Conservation (phyloP, 441 rosid genomes). For the Pelargonium australe region DNA sequence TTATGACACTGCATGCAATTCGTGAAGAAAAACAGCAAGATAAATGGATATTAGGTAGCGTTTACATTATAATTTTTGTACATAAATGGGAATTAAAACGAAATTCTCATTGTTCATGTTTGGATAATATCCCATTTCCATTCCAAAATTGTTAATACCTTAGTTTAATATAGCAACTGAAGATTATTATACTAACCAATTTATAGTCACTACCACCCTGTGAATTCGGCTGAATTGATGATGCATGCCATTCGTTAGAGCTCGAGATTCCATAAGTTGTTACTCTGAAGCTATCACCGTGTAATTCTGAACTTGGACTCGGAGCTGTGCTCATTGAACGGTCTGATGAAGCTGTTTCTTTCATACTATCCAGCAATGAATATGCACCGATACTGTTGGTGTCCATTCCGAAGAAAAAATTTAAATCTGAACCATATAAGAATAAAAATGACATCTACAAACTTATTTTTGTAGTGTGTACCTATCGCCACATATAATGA, state of each 20-base stretch:
- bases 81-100: too few species aligned
- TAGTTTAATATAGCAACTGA: too few species aligned
- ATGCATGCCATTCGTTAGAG: slow-evolving; percentile 28
- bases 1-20: slow-evolving; percentile 18
- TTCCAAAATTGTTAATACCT: too few species aligned
- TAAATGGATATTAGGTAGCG: too few species aligned
- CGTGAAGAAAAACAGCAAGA: too few species aligned
- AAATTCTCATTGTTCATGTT: too few species aligned
- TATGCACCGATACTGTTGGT: slow-evolving; percentile 21
- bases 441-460: not conserved
- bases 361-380: slow-evolving; percentile 20
- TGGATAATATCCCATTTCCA: too few species aligned
- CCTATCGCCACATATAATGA: slow-evolving; percentile 31
- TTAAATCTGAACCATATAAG: slow-evolving; percentile 5
- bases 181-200: slow-evolving; percentile 20
- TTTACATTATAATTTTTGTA: too few species aligned
- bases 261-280: slow-evolving; percentile 27
- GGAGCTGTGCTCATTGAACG: slow-evolving; percentile 12
- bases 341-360: slow-evolving; percentile 16
- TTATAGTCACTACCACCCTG: slow-evolving; percentile 25
- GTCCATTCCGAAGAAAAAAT: slow-evolving; percentile 15
- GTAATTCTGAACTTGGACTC: slow-evolving; percentile 15
- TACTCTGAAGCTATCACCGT: slow-evolving; percentile 11
- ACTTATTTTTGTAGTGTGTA: not conserved
- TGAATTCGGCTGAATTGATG: slow-evolving; percentile 22